Base-by-base conservation (phyloP, 768 basidiomycete species). In the Amanita rubescens region DNA sequence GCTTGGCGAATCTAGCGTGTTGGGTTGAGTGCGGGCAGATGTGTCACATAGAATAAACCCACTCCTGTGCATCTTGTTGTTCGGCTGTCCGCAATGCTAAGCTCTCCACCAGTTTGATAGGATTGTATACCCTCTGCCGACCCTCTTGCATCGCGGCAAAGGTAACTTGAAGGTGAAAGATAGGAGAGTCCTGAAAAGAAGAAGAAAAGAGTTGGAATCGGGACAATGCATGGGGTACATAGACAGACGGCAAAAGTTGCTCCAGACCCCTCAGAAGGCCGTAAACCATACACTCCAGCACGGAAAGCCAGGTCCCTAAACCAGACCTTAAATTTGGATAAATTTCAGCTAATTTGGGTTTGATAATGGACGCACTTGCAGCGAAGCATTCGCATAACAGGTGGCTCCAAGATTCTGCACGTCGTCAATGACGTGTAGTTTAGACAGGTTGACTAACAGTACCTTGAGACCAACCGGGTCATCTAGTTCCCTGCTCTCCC, bases 1-100 rank as follows among this genome's bases (percentile, higher is more conserved):
- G 77, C 61, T 97, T 97, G 2, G 91, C 93, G 65, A 97, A 95
- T 64, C 93, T 94, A 63, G 1, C 24, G 17, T 25, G 24, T 27
- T 1, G 2, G 17, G 10, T 25, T 50, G 25, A 57, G 51, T 25
- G 10, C 6, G 2, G 9, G 17, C 2, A 42, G 10, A 27, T 24
- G 17, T 22, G 42, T 34, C 30, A 8, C 11, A 3, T 20, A 14
- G 51, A 1, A 44, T 39, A 22, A 62, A 8, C 81, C 51, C 62
- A 96, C 92, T 98, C 95, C 68, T 94, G 92, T 27, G 95, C 94
- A 70, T 98, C 95, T 69, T 97, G 94, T 63, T 98, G 95, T 63
- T 96, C 90, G 3, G 85, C 76, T 1, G 85, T 83, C 17, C 85
- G 79, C 35, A 98, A 71, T 54, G 84, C 79, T 49, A 98, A 71